Evolutionary conservation across 805 yeast species (phyloP).

Genomic region (Saccharomycopsis olivae): DNA sequence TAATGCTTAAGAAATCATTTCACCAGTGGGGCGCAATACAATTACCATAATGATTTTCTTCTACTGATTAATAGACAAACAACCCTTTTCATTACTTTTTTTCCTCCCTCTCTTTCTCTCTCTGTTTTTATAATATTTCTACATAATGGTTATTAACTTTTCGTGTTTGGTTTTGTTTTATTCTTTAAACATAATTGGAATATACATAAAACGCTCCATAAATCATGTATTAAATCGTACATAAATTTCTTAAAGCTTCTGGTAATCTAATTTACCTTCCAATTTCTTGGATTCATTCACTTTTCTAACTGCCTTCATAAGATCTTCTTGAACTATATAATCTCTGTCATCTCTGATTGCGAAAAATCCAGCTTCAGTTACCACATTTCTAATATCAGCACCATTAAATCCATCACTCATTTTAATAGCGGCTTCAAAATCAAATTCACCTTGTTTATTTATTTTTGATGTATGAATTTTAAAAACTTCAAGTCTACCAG

Average conservation of each 20-base stretch:
- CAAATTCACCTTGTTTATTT: constrained; percentile 88
- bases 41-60: no score
- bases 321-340: constrained; percentile 82
- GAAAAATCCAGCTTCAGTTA: constrained; percentile 97
- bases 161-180: no score
- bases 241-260: constrained; percentile 78
- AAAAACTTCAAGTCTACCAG: constrained; percentile 86
- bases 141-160: no score
- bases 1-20: no score
- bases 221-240: no score
- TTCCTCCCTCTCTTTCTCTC: not conserved
- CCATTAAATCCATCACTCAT: constrained; percentile 99
- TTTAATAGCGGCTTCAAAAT: constrained; percentile 92
- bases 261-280: constrained; percentile 93
- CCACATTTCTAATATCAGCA: constrained; percentile 93
- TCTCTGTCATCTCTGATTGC: constrained; percentile 98
- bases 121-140: not conserved
- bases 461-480: constrained; percentile 85
- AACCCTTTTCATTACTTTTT: no score
- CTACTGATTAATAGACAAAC: no score
- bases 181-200: no score
- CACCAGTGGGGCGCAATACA: no score
- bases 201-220: no score
- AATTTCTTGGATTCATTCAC: constrained; percentile 94
- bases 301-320: constrained; percentile 97